Base-by-base conservation (phyloP, 129 eudicot species). In the Lactuca sativa region DNA sequence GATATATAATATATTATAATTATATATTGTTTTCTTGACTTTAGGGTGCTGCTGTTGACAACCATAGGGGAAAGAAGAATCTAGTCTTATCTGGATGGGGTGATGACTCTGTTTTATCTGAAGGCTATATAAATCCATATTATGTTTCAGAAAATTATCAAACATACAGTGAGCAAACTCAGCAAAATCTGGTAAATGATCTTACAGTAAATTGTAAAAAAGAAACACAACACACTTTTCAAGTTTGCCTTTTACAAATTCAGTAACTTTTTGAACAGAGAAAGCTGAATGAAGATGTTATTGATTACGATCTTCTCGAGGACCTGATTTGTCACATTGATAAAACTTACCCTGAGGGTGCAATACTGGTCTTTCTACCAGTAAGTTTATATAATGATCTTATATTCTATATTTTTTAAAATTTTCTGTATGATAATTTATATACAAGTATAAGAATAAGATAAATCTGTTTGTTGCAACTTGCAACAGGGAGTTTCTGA, bases 271-370 rank as follows among this genome's bases (percentile, higher is more conserved):
- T 67, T 72, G 21, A 67, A 70, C 98, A 92, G 98, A 92, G 62
- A 79, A 89, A 56, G 73, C 74, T 89, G 75, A 86, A 92, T 81
- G 98, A 92, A 89, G 96, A 92, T 74, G 80, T 82, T 48, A 86
- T 92, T 77, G 96, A 92, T 83, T 92, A 86, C 83, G 98, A 92
- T 83, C 86, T 92, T 73, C 89, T 92, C 32, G 96, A 92, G 77
- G 98, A 92, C 77, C 75, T 92, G 90, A 88, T 92, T 53, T 84
- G 89, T 73, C 83, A 86, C 72, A 81, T 92, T 78, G 96, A 92
- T 75, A 90, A 89, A 72, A 82, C 84, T 38, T 84, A 82, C 62
- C 90, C 87, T 52, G 90, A 82, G 71, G 98, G 98, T 13, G 95
- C 96, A 56, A 89, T 92, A 76, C 81, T 92, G 66, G 84, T 92